phyloP scores from a whole-genome alignment of 306 rosid species.

The Quercus glauca region DNA sequence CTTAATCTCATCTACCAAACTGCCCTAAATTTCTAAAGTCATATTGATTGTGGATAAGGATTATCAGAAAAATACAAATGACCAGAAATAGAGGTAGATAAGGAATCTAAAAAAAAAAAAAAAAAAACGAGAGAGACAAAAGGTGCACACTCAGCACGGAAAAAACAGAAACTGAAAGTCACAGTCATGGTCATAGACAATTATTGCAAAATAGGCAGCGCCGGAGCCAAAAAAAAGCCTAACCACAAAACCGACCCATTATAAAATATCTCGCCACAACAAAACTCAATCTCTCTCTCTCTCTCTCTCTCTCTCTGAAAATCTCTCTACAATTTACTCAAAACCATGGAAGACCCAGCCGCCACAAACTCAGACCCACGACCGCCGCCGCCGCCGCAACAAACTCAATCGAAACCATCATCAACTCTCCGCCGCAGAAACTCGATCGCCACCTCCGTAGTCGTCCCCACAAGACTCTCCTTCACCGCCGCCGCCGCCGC shows the following conservation, averaged over 20 bases:
- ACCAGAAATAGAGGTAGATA: background rate
- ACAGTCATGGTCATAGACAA: background rate
- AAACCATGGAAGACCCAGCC: conserved; percentile 31
- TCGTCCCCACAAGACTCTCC: conserved; percentile 24
- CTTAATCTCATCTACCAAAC: too few relatives aligned
- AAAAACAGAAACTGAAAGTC: too few relatives aligned
- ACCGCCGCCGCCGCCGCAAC: background rate
- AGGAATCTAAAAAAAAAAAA: background rate
- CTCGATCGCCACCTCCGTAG: conserved; percentile 47
- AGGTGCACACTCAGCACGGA: too few relatives aligned
- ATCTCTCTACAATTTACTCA: background rate
- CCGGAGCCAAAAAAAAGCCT: too few relatives aligned
- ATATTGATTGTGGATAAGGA: too few relatives aligned
- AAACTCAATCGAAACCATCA: background rate
- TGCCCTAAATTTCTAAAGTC: too few relatives aligned
- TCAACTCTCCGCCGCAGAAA: conserved; percentile 46
- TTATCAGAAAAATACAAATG: too few relatives aligned
- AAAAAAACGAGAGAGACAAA: background rate
- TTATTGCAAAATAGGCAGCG: background rate
- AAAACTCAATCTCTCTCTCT: background rate
- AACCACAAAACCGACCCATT: too few relatives aligned
- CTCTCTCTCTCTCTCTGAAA: background rate
- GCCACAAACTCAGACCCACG: conserved; percentile 5
- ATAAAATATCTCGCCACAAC: too few relatives aligned
- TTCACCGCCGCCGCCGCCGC: conserved; percentile 3